Conservation (phyloP, 257 asterid genomes). For the Ophiorrhiza pumila region DNA sequence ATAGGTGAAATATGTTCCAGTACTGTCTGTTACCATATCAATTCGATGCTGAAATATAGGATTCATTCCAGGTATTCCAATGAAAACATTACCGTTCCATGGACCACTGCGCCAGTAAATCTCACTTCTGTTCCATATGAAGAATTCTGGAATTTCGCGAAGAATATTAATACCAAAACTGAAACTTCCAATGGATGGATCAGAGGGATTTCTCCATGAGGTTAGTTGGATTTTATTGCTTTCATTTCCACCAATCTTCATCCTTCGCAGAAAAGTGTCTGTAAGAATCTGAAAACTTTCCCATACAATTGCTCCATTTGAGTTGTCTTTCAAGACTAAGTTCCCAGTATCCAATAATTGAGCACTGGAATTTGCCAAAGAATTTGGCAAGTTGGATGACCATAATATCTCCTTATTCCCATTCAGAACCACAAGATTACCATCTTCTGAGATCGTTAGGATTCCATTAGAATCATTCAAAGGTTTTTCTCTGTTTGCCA, state of each 20-base stretch:
- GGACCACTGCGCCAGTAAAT: conserved; percentile 37
- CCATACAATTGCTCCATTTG: conserved; percentile 30
- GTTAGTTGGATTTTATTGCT: conserved; percentile 20
- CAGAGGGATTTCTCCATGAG: conserved; percentile 36
- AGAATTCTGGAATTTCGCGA: conserved; percentile 33
- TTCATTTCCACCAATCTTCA: conserved; percentile 27
- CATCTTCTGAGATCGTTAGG: conserved; percentile 28
- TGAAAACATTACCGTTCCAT: conserved; percentile 23
- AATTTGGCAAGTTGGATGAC: conserved; percentile 29
- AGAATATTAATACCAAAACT: conserved; percentile 21
- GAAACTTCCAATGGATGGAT: conserved; percentile 48
- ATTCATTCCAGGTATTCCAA: conserved; percentile 9
- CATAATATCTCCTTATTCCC: conserved; percentile 29
- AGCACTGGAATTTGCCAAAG: conserved; percentile 25
- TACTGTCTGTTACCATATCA: not conserved
- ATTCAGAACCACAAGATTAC: conserved; percentile 31
- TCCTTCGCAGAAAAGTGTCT: conserved; percentile 30
- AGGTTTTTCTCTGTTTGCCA: conserved; percentile 44
- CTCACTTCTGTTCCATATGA: conserved; percentile 29
- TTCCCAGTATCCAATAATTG: conserved; percentile 40
- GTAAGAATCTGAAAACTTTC: conserved; percentile 38
- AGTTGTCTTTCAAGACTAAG: conserved; percentile 29
- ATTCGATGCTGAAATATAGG: not conserved
- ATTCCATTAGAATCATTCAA: conserved; percentile 28
- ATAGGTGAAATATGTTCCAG: conserved; percentile 2